phyloP scores from a whole-genome alignment of 2,329 filamentous ascomycete species.

The Colletotrichum endophyticum region DNA sequence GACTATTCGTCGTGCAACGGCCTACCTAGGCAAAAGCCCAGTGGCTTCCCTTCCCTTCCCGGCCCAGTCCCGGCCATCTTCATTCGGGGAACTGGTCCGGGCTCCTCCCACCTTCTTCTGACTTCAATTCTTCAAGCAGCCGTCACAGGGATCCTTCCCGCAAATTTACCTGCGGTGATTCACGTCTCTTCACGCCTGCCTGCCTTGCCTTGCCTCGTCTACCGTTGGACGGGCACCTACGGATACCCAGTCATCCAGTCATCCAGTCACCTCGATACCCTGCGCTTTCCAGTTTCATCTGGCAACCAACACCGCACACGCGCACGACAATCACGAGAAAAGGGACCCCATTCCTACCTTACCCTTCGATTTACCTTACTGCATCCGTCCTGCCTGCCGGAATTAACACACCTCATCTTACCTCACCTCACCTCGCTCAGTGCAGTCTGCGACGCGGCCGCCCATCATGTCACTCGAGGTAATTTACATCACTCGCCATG shows the following conservation, averaged over 20 bases:
- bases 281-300: neutral
- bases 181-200: neutral
- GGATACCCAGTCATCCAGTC: neutral
- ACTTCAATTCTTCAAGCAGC: conserved; percentile 18
- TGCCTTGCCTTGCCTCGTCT: neutral
- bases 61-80: neutral
- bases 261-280: neutral
- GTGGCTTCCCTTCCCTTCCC: neutral
- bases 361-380: neutral
- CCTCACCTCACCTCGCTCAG: neutral
- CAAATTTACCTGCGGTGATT: neutral
- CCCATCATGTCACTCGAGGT: conserved; percentile 66
- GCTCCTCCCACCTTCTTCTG: conserved; percentile 13
- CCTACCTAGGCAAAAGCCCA: neutral
- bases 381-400: neutral
- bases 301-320: neutral
- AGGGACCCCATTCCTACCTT: neutral
- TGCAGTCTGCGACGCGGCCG: neutral
- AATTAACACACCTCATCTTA: neutral
- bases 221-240: neutral
- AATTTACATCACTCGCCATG: conserved; percentile 78
- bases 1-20: neutral
- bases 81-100: conserved; percentile 15
- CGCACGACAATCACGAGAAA: neutral
- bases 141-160: neutral